Percentiles rank a stretch among this genome's conserved stretches.
Conservation (phyloP, 2,329 filamentous ascomycete genomes). For the Neoascochyta sp. region DNA sequence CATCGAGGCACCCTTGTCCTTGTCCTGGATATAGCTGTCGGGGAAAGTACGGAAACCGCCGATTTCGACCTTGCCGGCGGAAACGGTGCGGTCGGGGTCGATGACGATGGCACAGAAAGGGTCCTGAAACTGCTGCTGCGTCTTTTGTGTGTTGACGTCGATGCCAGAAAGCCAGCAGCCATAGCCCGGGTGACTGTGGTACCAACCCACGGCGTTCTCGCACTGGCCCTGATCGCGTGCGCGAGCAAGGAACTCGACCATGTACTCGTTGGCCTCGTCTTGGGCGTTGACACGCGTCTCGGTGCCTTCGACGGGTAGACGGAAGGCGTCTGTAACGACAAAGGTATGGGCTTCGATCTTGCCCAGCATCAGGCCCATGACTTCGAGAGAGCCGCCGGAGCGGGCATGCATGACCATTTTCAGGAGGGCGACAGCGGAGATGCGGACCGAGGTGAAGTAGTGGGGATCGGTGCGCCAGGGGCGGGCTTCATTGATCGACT, state of each 20-base stretch:
- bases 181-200: conserved; percentile 95
- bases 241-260: conserved; percentile 76
- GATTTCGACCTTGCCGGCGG: conserved; percentile 92
- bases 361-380: conserved; percentile 98
- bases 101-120: conserved; percentile 95
- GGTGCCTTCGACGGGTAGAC: conserved; percentile 94
- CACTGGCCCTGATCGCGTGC: conserved; percentile 71
- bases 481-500: conserved; percentile 58
- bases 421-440: conserved; percentile 87
- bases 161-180: conserved; percentile 98
- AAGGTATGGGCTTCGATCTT: conserved; percentile 83
- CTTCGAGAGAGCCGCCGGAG: conserved; percentile 85
- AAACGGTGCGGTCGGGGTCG: conserved; percentile 92
- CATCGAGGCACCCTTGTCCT: conserved; percentile 38
- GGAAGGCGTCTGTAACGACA: conserved; percentile 90
- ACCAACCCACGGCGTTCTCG: conserved; percentile 97
- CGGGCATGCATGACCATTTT: conserved; percentile 99
- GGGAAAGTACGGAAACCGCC: conserved; percentile 94
- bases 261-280: conserved; percentile 94
- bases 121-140: conserved; percentile 81
- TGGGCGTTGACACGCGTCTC: conserved; percentile 97
- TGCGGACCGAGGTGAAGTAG: conserved; percentile 90
- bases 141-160: conserved; percentile 82
- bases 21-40: conserved; percentile 55
- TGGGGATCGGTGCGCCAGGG: conserved; percentile 78